A percentile compares a stretch with the other conserved stretches of the same genome.
phyloP scores from a whole-genome alignment of 148 eudicot genomes.

The Pouteria glomerata region DNA sequence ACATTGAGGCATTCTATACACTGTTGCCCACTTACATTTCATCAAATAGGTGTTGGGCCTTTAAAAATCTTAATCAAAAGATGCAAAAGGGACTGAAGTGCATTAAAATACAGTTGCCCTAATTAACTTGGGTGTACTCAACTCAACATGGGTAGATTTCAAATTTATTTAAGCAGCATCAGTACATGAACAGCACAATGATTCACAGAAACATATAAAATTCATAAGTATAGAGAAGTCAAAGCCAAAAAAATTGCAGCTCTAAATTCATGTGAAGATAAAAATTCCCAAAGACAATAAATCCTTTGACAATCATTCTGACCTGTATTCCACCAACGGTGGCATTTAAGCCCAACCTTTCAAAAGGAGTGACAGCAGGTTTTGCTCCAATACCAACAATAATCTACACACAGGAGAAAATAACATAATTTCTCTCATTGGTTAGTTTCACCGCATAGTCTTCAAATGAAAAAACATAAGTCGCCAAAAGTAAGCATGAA shows the following conservation, averaged over 20 bases:
- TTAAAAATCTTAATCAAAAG: neutral
- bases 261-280: neutral
- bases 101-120: neutral
- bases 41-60: neutral
- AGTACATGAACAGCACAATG: neutral
- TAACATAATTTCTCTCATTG: neutral
- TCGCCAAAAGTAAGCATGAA: neutral
- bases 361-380: constrained; percentile 78
- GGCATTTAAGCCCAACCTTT: constrained; percentile 57
- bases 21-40: neutral
- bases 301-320: constrained; percentile 4
- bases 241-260: neutral
- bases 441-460: neutral
- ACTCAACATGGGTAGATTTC: too few relatives aligned
- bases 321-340: constrained; percentile 94
- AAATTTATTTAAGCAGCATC: too few relatives aligned
- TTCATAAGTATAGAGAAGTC: neutral
- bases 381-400: constrained; percentile 93
- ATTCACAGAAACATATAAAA: neutral
- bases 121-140: neutral
- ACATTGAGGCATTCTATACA: neutral
- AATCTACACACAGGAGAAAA: constrained; percentile 43
- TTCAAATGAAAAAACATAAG: neutral
- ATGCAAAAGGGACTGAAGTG: neutral
- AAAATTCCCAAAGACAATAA: neutral